Evolutionary conservation across 768 basidiomycete species (phyloP).

Genomic region (Lactarius psammicola): DNA sequence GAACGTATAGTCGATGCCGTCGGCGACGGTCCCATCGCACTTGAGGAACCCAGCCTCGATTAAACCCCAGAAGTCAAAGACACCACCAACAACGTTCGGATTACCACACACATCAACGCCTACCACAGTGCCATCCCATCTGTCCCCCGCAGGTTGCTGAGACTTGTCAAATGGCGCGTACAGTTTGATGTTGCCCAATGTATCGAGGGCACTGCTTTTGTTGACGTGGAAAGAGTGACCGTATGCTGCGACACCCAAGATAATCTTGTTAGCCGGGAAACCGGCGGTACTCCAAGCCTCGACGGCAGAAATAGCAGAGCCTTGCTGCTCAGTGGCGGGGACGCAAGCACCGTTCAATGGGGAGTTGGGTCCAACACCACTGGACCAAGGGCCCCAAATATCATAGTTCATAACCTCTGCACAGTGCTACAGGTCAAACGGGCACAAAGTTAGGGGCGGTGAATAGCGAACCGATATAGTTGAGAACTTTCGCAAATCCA

Average conservation of each 20-base stretch:
- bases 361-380: slow-evolving; percentile 22
- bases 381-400: slow-evolving; percentile 20
- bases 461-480: slow-evolving; percentile 22
- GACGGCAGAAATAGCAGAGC: slow-evolving; percentile 23
- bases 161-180: slow-evolving; percentile 53
- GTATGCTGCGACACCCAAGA: slow-evolving; percentile 83
- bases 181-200: slow-evolving; percentile 38
- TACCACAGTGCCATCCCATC: slow-evolving; percentile 32
- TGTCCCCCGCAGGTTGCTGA: slow-evolving; percentile 45
- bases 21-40: slow-evolving; percentile 17
- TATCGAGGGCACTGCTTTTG: slow-evolving; percentile 38
- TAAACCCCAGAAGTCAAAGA: slow-evolving; percentile 27
- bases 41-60: slow-evolving; percentile 19
- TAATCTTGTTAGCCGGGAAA: slow-evolving; percentile 49
- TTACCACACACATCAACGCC: slow-evolving; percentile 39
- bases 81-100: slow-evolving; percentile 28
- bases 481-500: slow-evolving; percentile 20
- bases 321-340: not conserved
- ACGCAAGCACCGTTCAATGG: slow-evolving; percentile 28
- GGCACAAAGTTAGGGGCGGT: not conserved
- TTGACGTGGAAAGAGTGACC: slow-evolving; percentile 68
- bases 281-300: slow-evolving; percentile 22
- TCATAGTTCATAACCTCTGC: slow-evolving; percentile 28
- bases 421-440: not conserved
- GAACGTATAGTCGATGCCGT: slow-evolving; percentile 51